Percentiles rank a stretch among this genome's conserved stretches.
Conservation (phyloP, 1,284 basidiomycete genomes). For the Ceratobasidium sp. region DNA sequence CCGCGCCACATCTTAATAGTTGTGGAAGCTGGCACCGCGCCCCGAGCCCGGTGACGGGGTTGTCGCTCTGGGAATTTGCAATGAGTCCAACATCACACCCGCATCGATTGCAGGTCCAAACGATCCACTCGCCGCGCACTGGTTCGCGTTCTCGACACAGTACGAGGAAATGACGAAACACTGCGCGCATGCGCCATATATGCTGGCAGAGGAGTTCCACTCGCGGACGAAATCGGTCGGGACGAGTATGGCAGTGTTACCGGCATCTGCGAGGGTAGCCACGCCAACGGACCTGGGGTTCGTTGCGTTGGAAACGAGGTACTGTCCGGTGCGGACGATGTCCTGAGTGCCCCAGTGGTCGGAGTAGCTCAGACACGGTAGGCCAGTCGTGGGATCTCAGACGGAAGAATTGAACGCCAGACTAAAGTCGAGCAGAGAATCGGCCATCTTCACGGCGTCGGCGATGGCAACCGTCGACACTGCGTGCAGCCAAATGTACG, state of each 20-base stretch:
- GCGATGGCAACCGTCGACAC: slow-evolving; percentile 17
- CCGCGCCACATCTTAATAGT: not conserved
- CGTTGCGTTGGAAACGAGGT: slow-evolving; percentile 23
- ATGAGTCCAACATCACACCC: not conserved
- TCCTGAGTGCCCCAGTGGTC: slow-evolving; percentile 11
- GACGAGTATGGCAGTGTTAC: slow-evolving; percentile 22
- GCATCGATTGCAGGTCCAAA: slow-evolving; percentile 2
- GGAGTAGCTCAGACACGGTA: not conserved
- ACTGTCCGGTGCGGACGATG: not conserved
- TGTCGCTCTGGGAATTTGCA: slow-evolving; percentile 1
- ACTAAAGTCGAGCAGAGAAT: not conserved
- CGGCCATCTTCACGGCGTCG: not conserved
- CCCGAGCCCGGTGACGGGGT: not conserved
- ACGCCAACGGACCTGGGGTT: slow-evolving; percentile 2
- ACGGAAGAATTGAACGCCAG: slow-evolving; percentile 14
- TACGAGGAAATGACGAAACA: not conserved
- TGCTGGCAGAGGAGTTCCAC: slow-evolving; percentile 29
- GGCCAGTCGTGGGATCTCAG: slow-evolving; percentile 17
- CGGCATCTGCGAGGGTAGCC: not conserved
- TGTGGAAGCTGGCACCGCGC: not conserved
- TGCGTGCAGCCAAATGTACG: slow-evolving; percentile 38
- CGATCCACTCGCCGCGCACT: not conserved
- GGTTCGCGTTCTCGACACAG: too few species aligned
- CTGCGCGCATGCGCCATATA: slow-evolving; percentile 20
- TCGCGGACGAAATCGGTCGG: slow-evolving; percentile 19